Base-by-base conservation (phyloP, 2,329 filamentous ascomycete species). In the Teratosphaeria pseudoeucalypti region DNA sequence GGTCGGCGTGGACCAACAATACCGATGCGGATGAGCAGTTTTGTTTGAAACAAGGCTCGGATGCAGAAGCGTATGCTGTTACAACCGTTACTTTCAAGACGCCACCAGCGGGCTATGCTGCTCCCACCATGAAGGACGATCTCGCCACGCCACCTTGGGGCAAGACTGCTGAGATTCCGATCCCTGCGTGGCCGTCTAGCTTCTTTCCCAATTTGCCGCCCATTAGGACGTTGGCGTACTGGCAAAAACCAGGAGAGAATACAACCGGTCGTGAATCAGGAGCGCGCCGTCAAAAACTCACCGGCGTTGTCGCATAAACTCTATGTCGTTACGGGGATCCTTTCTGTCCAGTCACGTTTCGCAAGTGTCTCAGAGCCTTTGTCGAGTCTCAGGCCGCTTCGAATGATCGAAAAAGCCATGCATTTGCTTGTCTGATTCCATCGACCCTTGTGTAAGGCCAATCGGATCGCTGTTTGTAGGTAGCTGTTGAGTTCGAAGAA, bases 1-100 rank as follows among this genome's bases (percentile, higher is more conserved):
- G 74, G 39, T 80, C 74, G 61, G 80, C 77, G 1, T 82, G 79
- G 61, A 67, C 61, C 1, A 57, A 58, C 34, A 14, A 52, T 14
- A 23, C 34, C 14, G 52, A 57, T n/a, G 55, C 29, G 7, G 47
- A 56, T 7, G 57, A 66, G 2, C 78, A 80, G 3, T 75, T 72
- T 19, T 82, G 81, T 64, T 66, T 82, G 52, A 72, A 77, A 62
- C 61, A 63, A 23, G 72, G 72, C 1, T 55, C 64, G 5, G 61
- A 57, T 23, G 57, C 57, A 27, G 56, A 59, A 0, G 56, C 63
- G 29, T 77, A 76, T 63, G 63, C 69, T 26, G 70, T 67, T 16
- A 67, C 64, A 6, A 76, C 73, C 2, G 65, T 60, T 10, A 75
- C 74, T 1, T 68, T 73, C 11, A 72, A 67, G 10, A 60, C 66